Percentiles rank a stretch among this genome's conserved stretches.
phyloP scores from a whole-genome alignment of 78 protist species.

The slime mould (Dictyostelium discoideum) region dicty_2.7 NC_007089.4:4253501-4254000 shows the following conservation, averaged over 20 bases:
- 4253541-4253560: no score
- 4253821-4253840: conserved; percentile 53
- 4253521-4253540: no score
- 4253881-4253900: conserved; percentile 55
- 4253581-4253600: no score
- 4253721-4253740: background rate
- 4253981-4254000: conserved; percentile 22
- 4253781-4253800: no score
- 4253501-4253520: background rate
- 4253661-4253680: no score
- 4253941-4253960: conserved; percentile 50
- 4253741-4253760: background rate
- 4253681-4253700: no score
- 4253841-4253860: conserved; percentile 37
- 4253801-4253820: background rate
- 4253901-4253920: conserved; percentile 24
- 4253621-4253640: no score
- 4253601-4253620: no score
- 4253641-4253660: no score
- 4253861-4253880: conserved; percentile 44
- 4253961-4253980: conserved; percentile 50
- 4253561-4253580: no score
- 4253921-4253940: conserved; percentile 52
- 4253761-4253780: background rate
- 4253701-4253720: background rate